Percentiles rank a stretch among this genome's conserved stretches.
Conservation (phyloP, 768 basidiomycete genomes). For the Leccinum fibrillosum region DNA sequence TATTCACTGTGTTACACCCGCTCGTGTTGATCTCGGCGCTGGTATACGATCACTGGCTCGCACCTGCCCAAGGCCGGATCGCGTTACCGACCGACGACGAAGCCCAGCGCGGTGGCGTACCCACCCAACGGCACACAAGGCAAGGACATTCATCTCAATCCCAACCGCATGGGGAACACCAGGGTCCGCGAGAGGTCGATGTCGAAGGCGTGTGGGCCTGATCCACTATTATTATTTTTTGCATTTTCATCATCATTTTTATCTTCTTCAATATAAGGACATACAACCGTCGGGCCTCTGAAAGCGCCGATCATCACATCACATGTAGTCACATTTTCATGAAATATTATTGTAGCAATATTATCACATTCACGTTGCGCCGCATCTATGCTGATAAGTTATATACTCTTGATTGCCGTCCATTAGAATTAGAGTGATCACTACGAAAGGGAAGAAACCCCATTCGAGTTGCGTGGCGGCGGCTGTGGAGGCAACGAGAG, state of each 20-base stretch:
- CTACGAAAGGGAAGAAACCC: not conserved
- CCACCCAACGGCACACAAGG: not conserved
- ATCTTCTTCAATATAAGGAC: not conserved
- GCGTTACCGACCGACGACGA: constrained; percentile 42
- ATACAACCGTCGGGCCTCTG: not conserved
- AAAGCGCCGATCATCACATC: not conserved
- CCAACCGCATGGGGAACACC: constrained; percentile 1
- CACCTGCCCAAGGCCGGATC: constrained; percentile 33
- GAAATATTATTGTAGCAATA: not conserved
- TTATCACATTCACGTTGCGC: not conserved
- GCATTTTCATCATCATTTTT: not conserved
- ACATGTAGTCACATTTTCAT: not conserved
- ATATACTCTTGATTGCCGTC: not conserved
- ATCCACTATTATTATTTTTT: not conserved
- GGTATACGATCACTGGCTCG: constrained; percentile 33
- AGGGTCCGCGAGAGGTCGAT: constrained; percentile 40
- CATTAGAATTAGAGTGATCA: not conserved
- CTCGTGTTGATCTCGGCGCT: constrained; percentile 48
- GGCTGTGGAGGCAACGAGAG: not conserved
- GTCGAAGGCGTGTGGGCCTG: constrained; percentile 38
- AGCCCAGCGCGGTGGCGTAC: no score
- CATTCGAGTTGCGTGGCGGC: not conserved
- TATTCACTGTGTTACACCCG: constrained; percentile 68
- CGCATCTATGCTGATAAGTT: not conserved
- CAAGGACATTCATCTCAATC: constrained; percentile 6